These are phyloP conservation scores for Xylariomycetidae sp. DNA, from an alignment of 2,329 filamentous ascomycete species.

Conservation along the genomic window DNA sequence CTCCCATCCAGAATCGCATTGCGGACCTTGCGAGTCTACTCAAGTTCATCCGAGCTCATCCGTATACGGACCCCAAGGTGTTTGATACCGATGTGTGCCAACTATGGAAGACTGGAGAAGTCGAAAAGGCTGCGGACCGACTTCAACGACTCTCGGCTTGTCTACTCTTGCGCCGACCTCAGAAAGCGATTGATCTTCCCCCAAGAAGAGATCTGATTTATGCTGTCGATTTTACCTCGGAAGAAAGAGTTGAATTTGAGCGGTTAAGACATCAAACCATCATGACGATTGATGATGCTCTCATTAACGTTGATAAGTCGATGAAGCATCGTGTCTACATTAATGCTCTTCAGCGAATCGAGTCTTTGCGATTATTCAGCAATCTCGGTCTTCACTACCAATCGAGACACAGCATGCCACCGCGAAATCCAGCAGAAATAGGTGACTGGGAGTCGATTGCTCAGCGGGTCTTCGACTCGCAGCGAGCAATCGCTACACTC, in stretches of 20 bases:
- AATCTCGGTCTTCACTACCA: conserved; percentile 37
- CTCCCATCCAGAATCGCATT: conserved; percentile 41
- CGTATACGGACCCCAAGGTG: conserved; percentile 30
- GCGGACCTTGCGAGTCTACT: conserved; percentile 36
- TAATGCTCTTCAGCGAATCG: conserved; percentile 39
- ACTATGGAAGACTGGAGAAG: conserved; percentile 32
- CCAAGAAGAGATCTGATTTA: too few species aligned
- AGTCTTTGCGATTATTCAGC: conserved; percentile 38
- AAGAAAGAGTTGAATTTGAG: too few species aligned
- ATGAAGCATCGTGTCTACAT: conserved; percentile 22
- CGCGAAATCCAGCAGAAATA: background rate
- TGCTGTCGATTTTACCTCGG: too few species aligned
- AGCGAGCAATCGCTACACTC: conserved; percentile 20
- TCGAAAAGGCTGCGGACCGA: conserved; percentile 30
- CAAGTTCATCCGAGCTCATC: conserved; percentile 35
- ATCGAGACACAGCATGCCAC: conserved; percentile 16
- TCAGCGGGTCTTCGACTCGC: conserved; percentile 29
- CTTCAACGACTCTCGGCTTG: conserved; percentile 32
- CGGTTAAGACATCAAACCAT: too few species aligned
- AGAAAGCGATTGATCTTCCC: conserved; percentile 33
- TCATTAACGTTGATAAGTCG: conserved; percentile 13
- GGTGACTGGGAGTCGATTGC: conserved; percentile 22
- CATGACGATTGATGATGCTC: conserved; percentile 32
- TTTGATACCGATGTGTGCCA: conserved; percentile 34
- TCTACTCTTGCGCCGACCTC: conserved; percentile 34